Evolutionary conservation across 495 filamentous ascomycete species (phyloP).

Genomic region (Aspergillus wentii): DNA sequence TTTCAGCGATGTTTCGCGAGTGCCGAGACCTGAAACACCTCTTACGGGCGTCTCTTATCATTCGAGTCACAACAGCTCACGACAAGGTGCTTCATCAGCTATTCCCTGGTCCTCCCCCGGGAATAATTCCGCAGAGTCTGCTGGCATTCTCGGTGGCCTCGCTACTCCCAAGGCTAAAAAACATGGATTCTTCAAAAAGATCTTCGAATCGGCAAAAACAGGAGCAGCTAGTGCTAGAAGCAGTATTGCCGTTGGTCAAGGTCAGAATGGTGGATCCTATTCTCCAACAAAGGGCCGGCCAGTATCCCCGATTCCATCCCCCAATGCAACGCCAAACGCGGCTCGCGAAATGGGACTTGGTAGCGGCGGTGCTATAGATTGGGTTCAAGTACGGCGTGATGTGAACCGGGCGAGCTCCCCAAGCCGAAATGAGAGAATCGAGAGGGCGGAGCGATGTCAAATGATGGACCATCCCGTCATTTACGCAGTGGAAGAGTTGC

Average conservation of each 20-base stretch:
- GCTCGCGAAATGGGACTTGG: slow-evolving; percentile 65
- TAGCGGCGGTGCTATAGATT: slow-evolving; percentile 61
- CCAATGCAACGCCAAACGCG: slow-evolving; percentile 36
- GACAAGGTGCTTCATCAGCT: slow-evolving; percentile 42
- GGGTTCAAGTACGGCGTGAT: slow-evolving; percentile 93
- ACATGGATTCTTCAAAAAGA: slow-evolving; percentile 92
- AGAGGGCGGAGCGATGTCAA: slow-evolving; percentile 86
- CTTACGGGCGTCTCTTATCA: slow-evolving; percentile 77
- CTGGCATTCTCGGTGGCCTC: slow-evolving; percentile 67
- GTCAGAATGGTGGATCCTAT: slow-evolving; percentile 46
- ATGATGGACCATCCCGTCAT: slow-evolving; percentile 90
- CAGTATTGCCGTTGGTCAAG: slow-evolving; percentile 67
- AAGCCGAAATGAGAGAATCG: slow-evolving; percentile 78
- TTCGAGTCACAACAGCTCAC: slow-evolving; percentile 71
- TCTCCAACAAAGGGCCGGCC: slow-evolving; percentile 43
- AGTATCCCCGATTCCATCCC: slow-evolving; percentile 29
- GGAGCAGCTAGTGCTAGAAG: slow-evolving; percentile 85
- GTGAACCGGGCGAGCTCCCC: slow-evolving; percentile 92
- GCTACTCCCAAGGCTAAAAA: slow-evolving; percentile 87
- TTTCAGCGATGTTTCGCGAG: slow-evolving; percentile 38
- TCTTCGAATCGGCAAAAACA: slow-evolving; percentile 91
- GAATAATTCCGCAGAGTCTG: slow-evolving; percentile 37
- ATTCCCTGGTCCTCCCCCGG: slow-evolving; percentile 40
- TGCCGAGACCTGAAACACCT: slow-evolving; percentile 60
- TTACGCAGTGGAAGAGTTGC: slow-evolving; percentile 81